These are phyloP conservation scores for Pichia sp. DNA, from an alignment of 1,139 yeast genomes.

Conservation along the genomic window DNA sequence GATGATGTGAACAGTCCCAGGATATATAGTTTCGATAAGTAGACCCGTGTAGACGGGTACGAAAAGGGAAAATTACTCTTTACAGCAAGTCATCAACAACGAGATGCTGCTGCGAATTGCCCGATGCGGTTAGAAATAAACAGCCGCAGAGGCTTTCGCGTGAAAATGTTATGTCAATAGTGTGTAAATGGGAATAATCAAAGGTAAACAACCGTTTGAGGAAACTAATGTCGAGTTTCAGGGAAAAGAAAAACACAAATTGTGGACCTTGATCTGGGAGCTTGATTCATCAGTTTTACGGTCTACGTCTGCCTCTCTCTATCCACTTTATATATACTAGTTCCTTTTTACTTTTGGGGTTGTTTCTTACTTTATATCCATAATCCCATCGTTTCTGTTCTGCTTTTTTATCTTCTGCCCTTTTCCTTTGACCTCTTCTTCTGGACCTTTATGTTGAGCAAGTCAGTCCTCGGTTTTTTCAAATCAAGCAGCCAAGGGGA, in stretches of 20 bases:
- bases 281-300: conserved; percentile 4
- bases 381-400: neutral
- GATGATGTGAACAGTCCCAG: neutral
- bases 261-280: neutral
- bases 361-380: neutral
- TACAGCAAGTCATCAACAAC: neutral
- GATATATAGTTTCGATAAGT: neutral
- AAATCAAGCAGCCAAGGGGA: neutral
- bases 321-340: neutral
- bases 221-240: conserved; percentile 3
- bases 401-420: neutral
- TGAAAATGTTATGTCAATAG: neutral
- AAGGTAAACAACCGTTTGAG: conserved; percentile 13
- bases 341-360: neutral
- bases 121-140: conserved; percentile 7
- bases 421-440: neutral
- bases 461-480: neutral
- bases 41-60: neutral
- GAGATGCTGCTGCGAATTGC: conserved; percentile 1
- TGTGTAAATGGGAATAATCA: neutral
- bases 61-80: neutral
- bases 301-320: neutral
- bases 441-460: neutral
- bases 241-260: conserved; percentile 14
- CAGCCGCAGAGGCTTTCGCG: conserved; percentile 3